Base-by-base conservation (phyloP, 2,329 filamentous ascomycete genomes). In the Trichoderma harzianum region DNA sequence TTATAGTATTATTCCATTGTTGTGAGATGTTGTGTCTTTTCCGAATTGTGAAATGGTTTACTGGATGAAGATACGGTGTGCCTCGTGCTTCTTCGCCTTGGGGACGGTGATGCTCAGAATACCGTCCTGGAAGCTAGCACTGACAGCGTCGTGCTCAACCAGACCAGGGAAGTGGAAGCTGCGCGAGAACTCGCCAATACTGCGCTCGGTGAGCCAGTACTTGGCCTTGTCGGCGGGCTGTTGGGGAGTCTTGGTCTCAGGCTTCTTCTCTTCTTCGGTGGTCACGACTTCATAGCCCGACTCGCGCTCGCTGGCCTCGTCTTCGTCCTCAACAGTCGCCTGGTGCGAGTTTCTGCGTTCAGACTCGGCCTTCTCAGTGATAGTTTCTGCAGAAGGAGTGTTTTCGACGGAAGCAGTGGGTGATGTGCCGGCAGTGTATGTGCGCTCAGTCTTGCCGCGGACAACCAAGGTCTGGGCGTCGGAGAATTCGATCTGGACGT, bases 401-500 rank as follows among this genome's bases (percentile, higher is more conserved):
- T 78, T 82, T 74, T 89, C 86, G 69, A 89, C 81, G 63, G 84
- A 80, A 63, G 82, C 84, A 32, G 86, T 83, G 7, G 78, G 78
- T 10, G 36, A 86, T 81, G 84, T 85, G 72, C 87, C 87, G 51
- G 88, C 82, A 72, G 88, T 87, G 81, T 89, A 87, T 75, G 83
- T 83, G 75, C 90, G 88, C 82, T 94, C 92, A 70, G 89, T 86
- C 74, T 86, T 89, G 78, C 93, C 93, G 72, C 88, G 89, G 79
- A 96, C 85, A 74, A 89, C 86, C 57, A 95, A 83, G 18, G 92
- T 94, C 83, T 93, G 90, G 55, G 87, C 85, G 79, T 95, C 92
- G 72, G 89, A 90, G 85, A 95, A 95, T 78, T 95, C 92, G 78
- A 95, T 92, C 79, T 87, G 84, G 78, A 96, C 84, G 77, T 94